Base-by-base conservation (phyloP, 2,329 filamentous ascomycete species). In the Diaporthe batatas region DNA sequence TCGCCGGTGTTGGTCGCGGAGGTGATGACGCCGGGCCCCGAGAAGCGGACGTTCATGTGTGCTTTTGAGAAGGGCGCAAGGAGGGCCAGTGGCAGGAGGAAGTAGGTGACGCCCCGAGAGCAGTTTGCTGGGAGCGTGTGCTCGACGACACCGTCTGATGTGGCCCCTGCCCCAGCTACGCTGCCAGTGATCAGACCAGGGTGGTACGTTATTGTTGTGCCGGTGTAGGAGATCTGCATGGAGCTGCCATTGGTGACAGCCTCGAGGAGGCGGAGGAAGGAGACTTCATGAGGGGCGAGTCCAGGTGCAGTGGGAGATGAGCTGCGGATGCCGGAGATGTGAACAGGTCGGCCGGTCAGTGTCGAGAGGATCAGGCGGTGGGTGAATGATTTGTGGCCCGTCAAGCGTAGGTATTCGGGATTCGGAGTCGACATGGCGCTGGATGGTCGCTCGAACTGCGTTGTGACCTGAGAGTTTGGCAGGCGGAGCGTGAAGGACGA, bases 191-290 rank as follows among this genome's bases (percentile, higher is more conserved):
- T 97, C 53, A 99, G 87, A 47, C 96, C 96, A 0, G 96, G 96
- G 76, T 94, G 93, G 84, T 97, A 99, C 49, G 95, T 92, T 71
- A 99, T 90, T 1, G 94, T 95, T 0, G 96, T 98, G 80, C 96
- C 96, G 1, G 95, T 98, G 84, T 97, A 96, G 14, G 95, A 98
- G 77, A 99, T 98, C 79, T 98, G 95, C 84, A 98, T 94, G 71
- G 93, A 91, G 72, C 93, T 94, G 84, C 96, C 96, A 86, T 99
- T 99, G 79, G 96, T 99, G 78, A 99, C 89, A 77, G 94, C 90
- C 83, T 98, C 96, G 79, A 99, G 91, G 23, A 99, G 93, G 72
- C 96, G 95, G 42, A 99, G 89, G 83, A 99, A 96, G 59, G 96
- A 98, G 79, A 98, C 92, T 84, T 99, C 96, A 85, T 98, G 93